phyloP scores from a whole-genome alignment of 2,329 filamentous ascomycete species.

The Alternaria dauci region DNA sequence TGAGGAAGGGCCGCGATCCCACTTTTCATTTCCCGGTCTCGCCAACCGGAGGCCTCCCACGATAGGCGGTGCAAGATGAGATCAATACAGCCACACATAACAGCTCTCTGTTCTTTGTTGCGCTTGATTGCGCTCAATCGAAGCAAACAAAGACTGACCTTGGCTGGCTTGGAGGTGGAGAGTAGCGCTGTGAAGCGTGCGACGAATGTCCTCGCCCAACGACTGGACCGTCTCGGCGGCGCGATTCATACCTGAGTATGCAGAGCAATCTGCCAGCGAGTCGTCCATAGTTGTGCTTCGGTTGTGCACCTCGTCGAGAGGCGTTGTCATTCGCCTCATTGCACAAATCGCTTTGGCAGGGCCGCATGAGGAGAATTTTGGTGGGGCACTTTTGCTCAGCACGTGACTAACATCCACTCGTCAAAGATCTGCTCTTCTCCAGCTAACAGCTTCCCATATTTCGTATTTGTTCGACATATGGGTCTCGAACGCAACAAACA shows the following conservation, averaged over 20 bases:
- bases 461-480: background rate
- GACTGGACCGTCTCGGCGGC: slow-evolving; percentile 4
- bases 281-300: slow-evolving; percentile 1
- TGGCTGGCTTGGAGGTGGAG: slow-evolving; percentile 22
- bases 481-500: background rate
- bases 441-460: background rate
- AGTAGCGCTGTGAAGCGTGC: slow-evolving; percentile 15
- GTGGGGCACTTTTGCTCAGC: background rate
- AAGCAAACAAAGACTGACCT: slow-evolving; percentile 16
- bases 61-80: slow-evolving; percentile 30
- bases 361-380: background rate
- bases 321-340: background rate
- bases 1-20: slow-evolving; percentile 26
- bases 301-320: background rate
- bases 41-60: slow-evolving; percentile 31
- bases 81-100: slow-evolving; percentile 35
- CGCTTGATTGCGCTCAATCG: slow-evolving; percentile 4
- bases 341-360: background rate
- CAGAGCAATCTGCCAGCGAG: slow-evolving; percentile 6
- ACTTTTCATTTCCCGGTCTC: slow-evolving; percentile 41
- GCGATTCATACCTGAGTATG: slow-evolving; percentile 3
- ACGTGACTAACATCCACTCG: background rate
- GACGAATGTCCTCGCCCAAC: slow-evolving; percentile 20
- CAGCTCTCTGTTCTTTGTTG: slow-evolving; percentile 22
- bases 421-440: background rate